Evolutionary conservation across 2,329 filamentous ascomycete genomes (phyloP), one percentile per base, ranked within the genome.

Genomic region (Lachnellula hyalina): DNA sequence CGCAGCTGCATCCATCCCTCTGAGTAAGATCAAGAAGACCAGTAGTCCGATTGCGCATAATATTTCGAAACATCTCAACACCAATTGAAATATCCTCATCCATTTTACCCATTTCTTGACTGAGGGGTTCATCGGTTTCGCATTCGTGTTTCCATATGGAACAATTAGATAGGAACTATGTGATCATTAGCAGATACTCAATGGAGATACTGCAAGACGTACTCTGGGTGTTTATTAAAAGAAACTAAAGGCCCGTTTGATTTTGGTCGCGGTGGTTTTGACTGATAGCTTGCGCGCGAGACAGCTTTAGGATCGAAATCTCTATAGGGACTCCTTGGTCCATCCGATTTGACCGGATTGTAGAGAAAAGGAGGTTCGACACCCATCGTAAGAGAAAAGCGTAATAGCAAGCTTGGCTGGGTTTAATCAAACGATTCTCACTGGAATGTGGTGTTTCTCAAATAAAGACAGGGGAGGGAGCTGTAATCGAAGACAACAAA

Each of bases 211-310:
- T 25, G 32, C 50, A 32, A 11, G 17, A 74, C 84, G 67, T 79
- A 90, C 86, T 96, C 91, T 1, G 92, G 91, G 71, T 96, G 92
- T 55, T 82, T 80, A 71, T 95, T 94, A 77, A 96, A 87, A 56
- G 87, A 81, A 59, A 96, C 74, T 60, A 95, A 74, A 12, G 90
- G 91, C 0, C 90, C 91, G 51, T 88, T 78, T 45, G 78, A 80
- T 77, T 87, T 86, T 42, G 82, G 78, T 66, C 79, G 85, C 25
- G 73, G 76, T 41, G 81, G 75, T 52, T 82, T 81, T 12, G 83
- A 80, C 66, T 83, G 75, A 76, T 83, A 89, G 73, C 88, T 93
- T 59, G 89, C 87, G 68, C 90, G 81, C 21, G 90, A 92, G 48
- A 91, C 81, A 56, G 89, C 87, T 71, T 92, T 95, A 48, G 93